A percentile compares a stretch with the other conserved stretches of the same genome.
Evolutionary conservation across 495 filamentous ascomycete species (phyloP).

Genomic region (Chaetomidium leptoderma): DNA sequence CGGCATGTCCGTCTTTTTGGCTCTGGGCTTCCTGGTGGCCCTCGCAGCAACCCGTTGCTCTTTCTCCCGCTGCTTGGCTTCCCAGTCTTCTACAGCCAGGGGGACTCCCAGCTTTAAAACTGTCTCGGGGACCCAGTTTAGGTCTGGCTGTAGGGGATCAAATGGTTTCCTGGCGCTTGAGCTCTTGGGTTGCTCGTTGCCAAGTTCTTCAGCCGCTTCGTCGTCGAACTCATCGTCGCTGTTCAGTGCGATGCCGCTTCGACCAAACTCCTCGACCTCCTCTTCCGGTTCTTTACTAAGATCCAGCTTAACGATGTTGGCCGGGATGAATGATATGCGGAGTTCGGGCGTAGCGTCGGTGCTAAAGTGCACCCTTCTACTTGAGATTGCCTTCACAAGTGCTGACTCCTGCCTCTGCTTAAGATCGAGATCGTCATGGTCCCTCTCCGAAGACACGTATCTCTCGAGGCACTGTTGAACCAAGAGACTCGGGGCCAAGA

Average conservation of each 20-base stretch:
- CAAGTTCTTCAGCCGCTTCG: constrained; percentile 47
- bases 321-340: constrained; percentile 70
- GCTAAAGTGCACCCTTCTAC: constrained; percentile 60
- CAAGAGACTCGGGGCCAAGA: constrained; percentile 73
- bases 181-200: constrained; percentile 23
- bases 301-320: constrained; percentile 71
- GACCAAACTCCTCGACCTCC: constrained; percentile 41
- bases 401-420: constrained; percentile 42
- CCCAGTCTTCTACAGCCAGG: constrained; percentile 70
- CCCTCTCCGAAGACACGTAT: constrained; percentile 17
- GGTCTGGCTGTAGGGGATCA: constrained; percentile 65
- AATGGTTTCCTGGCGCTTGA: constrained; percentile 50
- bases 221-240: constrained; percentile 54
- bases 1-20: constrained; percentile 27
- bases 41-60: constrained; percentile 24
- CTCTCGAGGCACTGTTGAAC: constrained; percentile 55
- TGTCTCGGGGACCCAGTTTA: constrained; percentile 71
- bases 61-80: constrained; percentile 56
- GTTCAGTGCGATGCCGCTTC: constrained; percentile 49
- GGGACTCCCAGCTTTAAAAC: constrained; percentile 67
- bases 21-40: constrained; percentile 23
- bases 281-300: constrained; percentile 64
- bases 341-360: constrained; percentile 74
- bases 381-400: constrained; percentile 59
- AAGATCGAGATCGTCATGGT: constrained; percentile 41